Conservation (phyloP, 805 yeast species). For the Yarrowia bubula region DNA sequence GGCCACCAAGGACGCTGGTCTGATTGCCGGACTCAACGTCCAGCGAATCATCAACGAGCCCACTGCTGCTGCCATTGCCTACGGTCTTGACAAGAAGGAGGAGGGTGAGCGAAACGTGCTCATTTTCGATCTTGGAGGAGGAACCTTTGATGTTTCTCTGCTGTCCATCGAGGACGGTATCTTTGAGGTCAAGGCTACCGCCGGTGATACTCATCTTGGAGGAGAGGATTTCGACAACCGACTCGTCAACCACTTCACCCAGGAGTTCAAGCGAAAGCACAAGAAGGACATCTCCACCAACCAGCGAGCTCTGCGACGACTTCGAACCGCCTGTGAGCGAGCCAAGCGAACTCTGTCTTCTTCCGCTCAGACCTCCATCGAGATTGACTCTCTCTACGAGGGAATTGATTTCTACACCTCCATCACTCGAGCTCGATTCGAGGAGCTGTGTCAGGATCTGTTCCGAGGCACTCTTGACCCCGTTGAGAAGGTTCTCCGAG, state of each 20-base stretch:
- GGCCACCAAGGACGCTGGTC: constrained; percentile 97
- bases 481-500: constrained; percentile 90
- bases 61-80: constrained; percentile 98
- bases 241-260: constrained; percentile 87
- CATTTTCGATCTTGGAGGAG: constrained; percentile 97
- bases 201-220: constrained; percentile 90
- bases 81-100: constrained; percentile 73
- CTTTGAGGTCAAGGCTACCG: constrained; percentile 94
- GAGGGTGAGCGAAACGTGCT: constrained; percentile 83
- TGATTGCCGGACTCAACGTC: constrained; percentile 92
- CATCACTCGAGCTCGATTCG: constrained; percentile 95
- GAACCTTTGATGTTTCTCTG: constrained; percentile 96
- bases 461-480: constrained; percentile 94
- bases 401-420: constrained; percentile 97
- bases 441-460: constrained; percentile 90
- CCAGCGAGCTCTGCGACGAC: constrained; percentile 98
- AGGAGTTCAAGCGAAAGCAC: constrained; percentile 97
- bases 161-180: constrained; percentile 93
- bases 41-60: constrained; percentile 95
- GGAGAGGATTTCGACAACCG: constrained; percentile 99
- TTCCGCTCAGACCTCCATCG: constrained; percentile 90
- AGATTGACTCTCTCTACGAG: constrained; percentile 91
- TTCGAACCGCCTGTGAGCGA: constrained; percentile 98
- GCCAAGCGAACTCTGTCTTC: constrained; percentile 98
- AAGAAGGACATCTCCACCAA: constrained; percentile 88